Evolutionary conservation across 2,329 filamentous ascomycete genomes (phyloP), one percentile per base, ranked within the genome.

Genomic region (Drechslerella stenobrocha): DNA sequence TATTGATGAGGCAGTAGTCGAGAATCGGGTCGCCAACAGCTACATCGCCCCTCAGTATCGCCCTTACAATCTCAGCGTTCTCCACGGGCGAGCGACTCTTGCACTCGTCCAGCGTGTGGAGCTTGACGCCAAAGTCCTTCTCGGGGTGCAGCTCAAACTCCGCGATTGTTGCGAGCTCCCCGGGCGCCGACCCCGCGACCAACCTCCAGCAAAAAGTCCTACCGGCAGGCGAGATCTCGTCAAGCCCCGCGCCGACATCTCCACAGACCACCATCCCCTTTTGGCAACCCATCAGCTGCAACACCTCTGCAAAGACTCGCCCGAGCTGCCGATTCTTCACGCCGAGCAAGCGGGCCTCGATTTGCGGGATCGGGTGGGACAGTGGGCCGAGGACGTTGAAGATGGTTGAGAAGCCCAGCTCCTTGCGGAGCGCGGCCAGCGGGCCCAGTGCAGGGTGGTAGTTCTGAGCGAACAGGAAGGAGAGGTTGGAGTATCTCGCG

Each of bases 311-410:
- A 75, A 96, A 98, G 6, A 95, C 87, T 1, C 87, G 87, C 0
- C 92, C 93, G 18, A 98, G 84, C 72, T 90, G 88, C 74, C 87
- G 84, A 70, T 93, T 85, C 13, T 91, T 92, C 24, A 98, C 92
- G 69, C 93, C 93, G n/a, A 98, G 84, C 63, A 98, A 84, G 26
- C 93, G 85, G 9, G 91, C 90, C 78, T 98, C 93, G 64, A 98
- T 84, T 0, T 71, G 72, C 74, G 96, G 89, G 15, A 95, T 83
- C 0, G 93, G 93, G 77, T 97, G 97, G 45, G 90, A 88, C 24
- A 98, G 81, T 0, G 93, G 93, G 0, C 93, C 93, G 50, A 98
- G 83, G 13, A 98, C 84, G 78, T 98, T 98, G 84, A 98, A 98
- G 72, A 98, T 92, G 1, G 93, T 98, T 73, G 93, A 85, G 82